phyloP scores from a whole-genome alignment of 768 basidiomycete genomes.

The Termitomyces sp. region DNA sequence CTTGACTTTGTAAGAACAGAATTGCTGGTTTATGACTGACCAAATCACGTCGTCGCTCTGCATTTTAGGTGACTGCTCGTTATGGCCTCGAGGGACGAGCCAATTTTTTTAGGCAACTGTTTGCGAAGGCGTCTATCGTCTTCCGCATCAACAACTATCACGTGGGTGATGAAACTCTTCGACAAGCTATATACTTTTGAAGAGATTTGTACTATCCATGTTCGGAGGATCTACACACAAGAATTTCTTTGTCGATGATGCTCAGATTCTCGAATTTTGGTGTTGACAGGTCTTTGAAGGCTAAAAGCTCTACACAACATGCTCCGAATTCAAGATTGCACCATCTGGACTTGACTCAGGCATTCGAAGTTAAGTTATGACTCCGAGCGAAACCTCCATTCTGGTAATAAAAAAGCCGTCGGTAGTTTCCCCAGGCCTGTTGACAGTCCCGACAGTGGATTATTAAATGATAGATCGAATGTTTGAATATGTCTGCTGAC shows the following conservation, averaged over 20 bases:
- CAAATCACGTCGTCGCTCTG: slow-evolving; percentile 99
- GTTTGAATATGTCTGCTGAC: background rate
- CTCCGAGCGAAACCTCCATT: background rate
- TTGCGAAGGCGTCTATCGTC: slow-evolving; percentile 10
- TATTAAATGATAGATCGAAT: background rate
- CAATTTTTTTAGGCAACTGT: slow-evolving; percentile 13
- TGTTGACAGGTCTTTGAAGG: background rate
- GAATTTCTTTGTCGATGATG: background rate
- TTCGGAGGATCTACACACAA: background rate
- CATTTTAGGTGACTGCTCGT: slow-evolving; percentile 36
- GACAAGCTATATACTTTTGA: too few relatives aligned
- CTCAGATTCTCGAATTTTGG: background rate
- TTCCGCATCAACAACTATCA: background rate
- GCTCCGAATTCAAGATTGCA: too few relatives aligned
- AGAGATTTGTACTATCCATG: background rate
- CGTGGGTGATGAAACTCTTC: background rate
- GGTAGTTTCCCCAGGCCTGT: background rate
- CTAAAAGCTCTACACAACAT: background rate
- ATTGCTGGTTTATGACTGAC: slow-evolving; percentile 91
- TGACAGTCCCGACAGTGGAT: background rate
- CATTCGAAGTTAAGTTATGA: background rate
- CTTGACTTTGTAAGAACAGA: slow-evolving; percentile 99
- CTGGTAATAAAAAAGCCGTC: background rate
- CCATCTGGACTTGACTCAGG: background rate
- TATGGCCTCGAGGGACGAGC: background rate